Evolutionary conservation across 1,284 basidiomycete genomes (phyloP).

Genomic region (Malassezia sp.): DNA sequence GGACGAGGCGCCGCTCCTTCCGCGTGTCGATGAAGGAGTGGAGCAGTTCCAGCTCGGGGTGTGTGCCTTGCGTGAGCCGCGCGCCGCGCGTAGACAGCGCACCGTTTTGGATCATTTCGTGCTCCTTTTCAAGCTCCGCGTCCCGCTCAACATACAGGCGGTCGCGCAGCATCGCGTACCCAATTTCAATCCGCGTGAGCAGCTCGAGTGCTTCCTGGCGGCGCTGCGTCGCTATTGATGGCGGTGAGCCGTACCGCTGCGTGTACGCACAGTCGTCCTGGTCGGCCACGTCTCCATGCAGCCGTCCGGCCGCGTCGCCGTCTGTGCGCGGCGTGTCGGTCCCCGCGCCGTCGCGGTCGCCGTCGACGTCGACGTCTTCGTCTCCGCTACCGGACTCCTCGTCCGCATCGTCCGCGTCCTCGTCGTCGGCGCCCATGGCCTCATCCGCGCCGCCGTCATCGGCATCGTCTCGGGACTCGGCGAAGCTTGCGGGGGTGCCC

Average conservation of each 20-base stretch:
- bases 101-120: constrained; percentile 52
- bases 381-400: background rate
- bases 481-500: constrained; percentile 14
- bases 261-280: constrained; percentile 22
- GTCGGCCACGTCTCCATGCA: constrained; percentile 18
- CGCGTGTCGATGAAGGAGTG: constrained; percentile 50
- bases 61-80: constrained; percentile 59
- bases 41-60: constrained; percentile 70
- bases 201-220: constrained; percentile 51
- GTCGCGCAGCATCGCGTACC: constrained; percentile 53
- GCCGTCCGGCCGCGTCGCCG: constrained; percentile 5
- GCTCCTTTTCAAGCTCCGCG: constrained; percentile 52
- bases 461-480: constrained; percentile 15
- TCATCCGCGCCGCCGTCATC: constrained; percentile 19
- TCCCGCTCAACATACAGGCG: constrained; percentile 53
- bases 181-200: constrained; percentile 53
- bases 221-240: constrained; percentile 20
- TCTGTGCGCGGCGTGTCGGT: constrained; percentile 12
- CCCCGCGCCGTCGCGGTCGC: background rate
- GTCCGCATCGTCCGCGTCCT: background rate
- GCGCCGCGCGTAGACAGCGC: no score
- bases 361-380: constrained; percentile 1
- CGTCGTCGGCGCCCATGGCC: constrained; percentile 1
- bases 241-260: no score
- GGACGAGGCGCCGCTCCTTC: constrained; percentile 40